phyloP scores from a whole-genome alignment of 2,329 filamentous ascomycete species.

The Epicoccum sorghinum region DNA sequence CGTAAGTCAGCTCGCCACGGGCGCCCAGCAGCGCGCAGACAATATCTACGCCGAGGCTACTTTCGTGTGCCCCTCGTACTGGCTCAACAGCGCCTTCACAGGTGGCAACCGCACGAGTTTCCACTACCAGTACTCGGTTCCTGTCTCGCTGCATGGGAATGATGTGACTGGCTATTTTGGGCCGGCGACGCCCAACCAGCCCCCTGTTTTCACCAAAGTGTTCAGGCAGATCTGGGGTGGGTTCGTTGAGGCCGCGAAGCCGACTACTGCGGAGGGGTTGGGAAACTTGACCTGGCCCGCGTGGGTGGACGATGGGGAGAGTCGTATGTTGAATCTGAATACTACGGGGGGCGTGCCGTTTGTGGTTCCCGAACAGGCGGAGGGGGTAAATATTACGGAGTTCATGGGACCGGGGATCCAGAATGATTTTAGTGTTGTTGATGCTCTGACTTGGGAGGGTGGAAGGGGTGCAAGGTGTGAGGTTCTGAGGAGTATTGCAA shows the following conservation, averaged over 20 bases:
- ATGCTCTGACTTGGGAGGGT: constrained; percentile 22
- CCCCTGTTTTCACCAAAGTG: not conserved
- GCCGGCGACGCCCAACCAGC: constrained; percentile 13
- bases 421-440: constrained; percentile 12
- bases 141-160: constrained; percentile 23
- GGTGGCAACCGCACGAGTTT: constrained; percentile 7
- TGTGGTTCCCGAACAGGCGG: not conserved
- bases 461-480: constrained; percentile 21
- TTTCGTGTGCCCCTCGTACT: constrained; percentile 63
- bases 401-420: constrained; percentile 16
- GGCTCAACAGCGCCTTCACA: constrained; percentile 57
- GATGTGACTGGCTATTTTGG: constrained; percentile 29
- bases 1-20: constrained; percentile 56
- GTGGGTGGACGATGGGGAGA: constrained; percentile 5
- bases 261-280: not conserved
- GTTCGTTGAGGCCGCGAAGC: not conserved
- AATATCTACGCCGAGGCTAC: constrained; percentile 63
- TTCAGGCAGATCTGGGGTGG: constrained; percentile 5
- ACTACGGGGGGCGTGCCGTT: constrained; percentile 1
- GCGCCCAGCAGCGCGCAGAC: constrained; percentile 60
- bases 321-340: constrained; percentile 5
- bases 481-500: constrained; percentile 2
- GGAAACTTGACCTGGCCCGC: not conserved
- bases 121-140: constrained; percentile 33
- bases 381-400: constrained; percentile 7